phyloP scores from a whole-genome alignment of 768 basidiomycete species.

The Rhodotorula paludigena region DNA sequence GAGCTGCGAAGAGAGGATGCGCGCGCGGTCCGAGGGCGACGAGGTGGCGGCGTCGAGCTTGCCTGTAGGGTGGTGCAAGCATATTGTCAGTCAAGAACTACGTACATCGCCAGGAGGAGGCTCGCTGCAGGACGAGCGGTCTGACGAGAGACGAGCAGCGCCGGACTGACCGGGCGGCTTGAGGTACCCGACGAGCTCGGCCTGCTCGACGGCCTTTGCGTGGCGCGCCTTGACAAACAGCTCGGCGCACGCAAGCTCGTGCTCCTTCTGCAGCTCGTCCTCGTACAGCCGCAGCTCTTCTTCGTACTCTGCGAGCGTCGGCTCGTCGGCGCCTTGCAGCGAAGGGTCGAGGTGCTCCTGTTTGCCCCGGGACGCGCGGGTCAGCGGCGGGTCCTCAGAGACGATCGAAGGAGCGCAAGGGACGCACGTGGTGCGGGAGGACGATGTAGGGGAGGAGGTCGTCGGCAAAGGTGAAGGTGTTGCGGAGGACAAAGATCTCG shows the following conservation, averaged over 20 bases:
- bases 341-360: conserved; percentile 21
- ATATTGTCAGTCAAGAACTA: no score
- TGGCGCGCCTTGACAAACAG: conserved; percentile 30
- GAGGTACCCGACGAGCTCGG: conserved; percentile 30
- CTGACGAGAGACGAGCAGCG: no score
- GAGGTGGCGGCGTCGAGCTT: not conserved
- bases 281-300: conserved; percentile 35
- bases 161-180: conserved; percentile 14
- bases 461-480: conserved; percentile 35
- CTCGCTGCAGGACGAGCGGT: no score
- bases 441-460: conserved; percentile 37
- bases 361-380: not conserved
- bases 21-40: not conserved
- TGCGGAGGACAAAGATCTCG: conserved; percentile 41
- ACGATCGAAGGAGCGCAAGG: not conserved
- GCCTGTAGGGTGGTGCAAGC: not conserved
- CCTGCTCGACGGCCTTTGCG: conserved; percentile 5
- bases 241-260: conserved; percentile 30
- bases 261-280: conserved; percentile 33
- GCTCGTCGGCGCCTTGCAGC: conserved; percentile 23
- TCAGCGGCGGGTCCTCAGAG: not conserved
- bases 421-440: conserved; percentile 38
- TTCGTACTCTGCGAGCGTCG: conserved; percentile 34
- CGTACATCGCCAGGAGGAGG: no score
- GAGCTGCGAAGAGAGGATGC: conserved; percentile 19